phyloP scores from a whole-genome alignment of 148 eudicot species.

The Polygonum maritimum region DNA sequence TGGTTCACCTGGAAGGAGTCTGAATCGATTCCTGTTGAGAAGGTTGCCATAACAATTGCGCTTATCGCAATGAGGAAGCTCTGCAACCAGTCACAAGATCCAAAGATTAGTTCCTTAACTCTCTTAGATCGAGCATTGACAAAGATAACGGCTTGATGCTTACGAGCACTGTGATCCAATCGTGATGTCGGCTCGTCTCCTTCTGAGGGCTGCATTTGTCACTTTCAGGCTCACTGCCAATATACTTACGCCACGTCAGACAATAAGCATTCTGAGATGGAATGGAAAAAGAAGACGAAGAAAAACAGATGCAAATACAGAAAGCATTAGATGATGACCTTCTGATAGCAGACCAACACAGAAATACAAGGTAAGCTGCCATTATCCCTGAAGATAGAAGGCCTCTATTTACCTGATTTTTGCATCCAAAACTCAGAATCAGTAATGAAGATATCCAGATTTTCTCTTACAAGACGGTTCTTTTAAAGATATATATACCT shows the following conservation, averaged over 20 bases:
- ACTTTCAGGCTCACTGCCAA: conserved; percentile 68
- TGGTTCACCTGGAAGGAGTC: conserved; percentile 82
- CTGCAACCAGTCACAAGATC: conserved; percentile 24
- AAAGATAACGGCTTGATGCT: conserved; percentile 12
- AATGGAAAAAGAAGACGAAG: neutral
- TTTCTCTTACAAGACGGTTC: neutral
- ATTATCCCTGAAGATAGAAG: conserved; percentile 89
- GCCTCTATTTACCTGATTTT: conserved; percentile 76
- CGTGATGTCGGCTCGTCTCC: conserved; percentile 35
- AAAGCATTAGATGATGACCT: conserved; percentile 39
- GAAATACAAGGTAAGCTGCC: conserved; percentile 84
- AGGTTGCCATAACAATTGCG: conserved; percentile 93
- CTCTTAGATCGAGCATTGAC: neutral
- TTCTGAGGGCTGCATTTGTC: conserved; percentile 68
- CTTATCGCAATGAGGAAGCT: conserved; percentile 77
- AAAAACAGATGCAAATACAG: neutral
- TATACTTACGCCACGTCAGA: neutral
- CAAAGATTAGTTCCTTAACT: too few relatives aligned
- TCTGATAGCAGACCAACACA: conserved; percentile 90
- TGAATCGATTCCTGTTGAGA: conserved; percentile 92
- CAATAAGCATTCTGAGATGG: neutral
- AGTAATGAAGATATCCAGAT: neutral
- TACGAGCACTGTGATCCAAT: conserved; percentile 77
- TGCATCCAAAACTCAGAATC: neutral
- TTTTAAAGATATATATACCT: conserved; percentile 33